Evolutionary conservation across 164 flowering plant species (phyloP), one percentile per base, ranked within the genome.

Genomic region (Vitis rupestris): DNA sequence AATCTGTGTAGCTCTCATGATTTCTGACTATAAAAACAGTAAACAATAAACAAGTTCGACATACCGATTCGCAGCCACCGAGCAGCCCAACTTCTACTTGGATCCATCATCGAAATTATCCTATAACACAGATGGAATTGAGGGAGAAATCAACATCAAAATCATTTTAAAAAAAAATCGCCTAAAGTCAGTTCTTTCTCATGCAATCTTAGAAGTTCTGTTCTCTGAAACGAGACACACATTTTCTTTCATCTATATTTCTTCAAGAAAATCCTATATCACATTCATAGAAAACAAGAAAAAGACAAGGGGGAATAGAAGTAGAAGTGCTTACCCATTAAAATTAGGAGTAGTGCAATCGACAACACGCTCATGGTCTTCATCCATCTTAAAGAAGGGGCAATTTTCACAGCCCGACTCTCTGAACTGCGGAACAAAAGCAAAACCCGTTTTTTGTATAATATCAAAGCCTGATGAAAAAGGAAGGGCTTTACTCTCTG

Each of bases 341-440:
- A 95, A 95, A 80, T 95, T 91, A 54, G 94, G 92, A 55, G 99
- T 93, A 10, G 99, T 95, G 80, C 96, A 90, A 29, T 95, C 99
- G 4, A 79, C 93, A 17, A 91, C 90, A 23, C 90, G 87, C 69
- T 93, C 97, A n/a, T 83, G 82, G 65, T 95, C 99, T 56, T 82
- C 85, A 2, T 93, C 93, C 99, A 93, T 87, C 79, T 81, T 78
- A 66, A 95, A 93, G 79, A 91, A 93, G 11, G 93, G 90, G 76
- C 99, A 95, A 70, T 95, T 93, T 79, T 95, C 99, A 63, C 99
- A 95, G 1, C 99, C 99, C 0, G 93, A 88, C 70, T 90, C 98
- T 64, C 96, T 82, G 69, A 93, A 95, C 98, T 92, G 86, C 58
- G 47, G 14, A 51, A 65, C 8, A 59, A 5, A 51, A 61, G 17